Base-by-base conservation (phyloP, 139 green algal species). In the Chlamydomonas schloesseri region DNA sequence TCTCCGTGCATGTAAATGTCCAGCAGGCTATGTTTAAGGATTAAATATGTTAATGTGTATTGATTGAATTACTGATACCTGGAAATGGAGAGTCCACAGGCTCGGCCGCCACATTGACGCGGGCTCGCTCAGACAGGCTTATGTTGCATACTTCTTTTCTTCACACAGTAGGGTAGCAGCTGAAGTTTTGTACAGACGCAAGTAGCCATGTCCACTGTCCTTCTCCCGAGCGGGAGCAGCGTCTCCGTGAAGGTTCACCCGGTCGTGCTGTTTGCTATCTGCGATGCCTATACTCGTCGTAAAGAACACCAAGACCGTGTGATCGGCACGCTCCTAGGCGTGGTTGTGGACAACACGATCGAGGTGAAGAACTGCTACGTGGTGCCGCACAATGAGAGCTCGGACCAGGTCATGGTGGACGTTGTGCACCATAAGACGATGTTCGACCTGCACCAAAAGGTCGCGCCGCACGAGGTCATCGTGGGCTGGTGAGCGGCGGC, bases 281-380 rank as follows among this genome's bases (percentile, higher is more conserved):
- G 95, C 88, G 97, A 99, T 81, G 95, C 96, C 28, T 99, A 96
- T 90, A 96, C 98, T 23, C 89, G 97, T 36, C 91, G 97, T 0
- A 96, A 91, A 53, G 94, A 99, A 65, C 91, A 94, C 46, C 94
- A 98, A 80, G 93, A 96, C 65, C 90, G 98, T 17, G 97, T 99
- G 14, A 99, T 99, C 79, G 97, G 97, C 60, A 99, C 97, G 29
- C 91, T 99, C 69, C 93, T 99, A 57, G 97, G 97, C 28, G 94
- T 81, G 17, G 84, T 96, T 2, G 69, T 75, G 5, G 60, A 67
- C 60, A 24, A 98, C n/a, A 94, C 93, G 58, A 85, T 95, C 21
- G 94, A 98, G 20, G 91, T 99, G 50, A 96, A 93, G 79, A 97
- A 95, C 77, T 98, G 94, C 91, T 99, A 99, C 73, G 95, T 98